phyloP scores from a whole-genome alignment of 805 yeast species.

The Cyberlindnera sargentensis region DNA sequence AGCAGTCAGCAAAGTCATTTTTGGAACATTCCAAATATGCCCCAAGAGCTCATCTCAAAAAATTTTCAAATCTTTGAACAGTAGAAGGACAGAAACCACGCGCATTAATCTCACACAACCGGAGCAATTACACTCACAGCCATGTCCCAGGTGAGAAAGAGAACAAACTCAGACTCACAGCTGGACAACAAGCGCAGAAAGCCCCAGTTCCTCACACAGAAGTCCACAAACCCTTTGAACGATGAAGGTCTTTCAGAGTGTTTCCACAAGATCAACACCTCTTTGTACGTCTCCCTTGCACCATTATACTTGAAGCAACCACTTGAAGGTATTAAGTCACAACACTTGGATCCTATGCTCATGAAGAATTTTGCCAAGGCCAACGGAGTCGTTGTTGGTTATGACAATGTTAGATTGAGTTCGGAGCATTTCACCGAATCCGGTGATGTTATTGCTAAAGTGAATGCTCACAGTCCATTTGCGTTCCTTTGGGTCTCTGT shows the following conservation, averaged over 20 bases:
- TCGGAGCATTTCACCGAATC: slow-evolving; percentile 37
- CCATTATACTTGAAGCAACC: slow-evolving; percentile 71
- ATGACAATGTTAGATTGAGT: slow-evolving; percentile 53
- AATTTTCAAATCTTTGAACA: not conserved
- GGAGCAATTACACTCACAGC: not conserved
- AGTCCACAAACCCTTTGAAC: slow-evolving; percentile 31
- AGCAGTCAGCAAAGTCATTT: not conserved
- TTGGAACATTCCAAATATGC: not conserved
- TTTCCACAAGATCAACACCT: slow-evolving; percentile 52
- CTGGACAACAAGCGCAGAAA: slow-evolving; percentile 15
- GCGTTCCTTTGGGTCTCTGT: slow-evolving; percentile 82
- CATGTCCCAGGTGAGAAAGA: slow-evolving; percentile 12
- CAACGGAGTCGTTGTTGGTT: slow-evolving; percentile 80
- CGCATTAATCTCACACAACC: too few species aligned
- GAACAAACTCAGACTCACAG: slow-evolving; percentile 12
- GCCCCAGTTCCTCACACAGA: slow-evolving; percentile 12
- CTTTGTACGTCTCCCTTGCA: slow-evolving; percentile 79
- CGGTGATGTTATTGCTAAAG: slow-evolving; percentile 43
- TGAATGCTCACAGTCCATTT: slow-evolving; percentile 76
- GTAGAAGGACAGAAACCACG: not conserved
- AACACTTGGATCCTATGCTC: slow-evolving; percentile 84
- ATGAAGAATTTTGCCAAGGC: slow-evolving; percentile 73
- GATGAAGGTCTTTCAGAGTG: slow-evolving; percentile 55
- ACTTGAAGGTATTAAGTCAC: slow-evolving; percentile 70
- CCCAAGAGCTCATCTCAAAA: not conserved